phyloP scores from a whole-genome alignment of 495 filamentous ascomycete species.

The Aspergillus kassunensis region DNA sequence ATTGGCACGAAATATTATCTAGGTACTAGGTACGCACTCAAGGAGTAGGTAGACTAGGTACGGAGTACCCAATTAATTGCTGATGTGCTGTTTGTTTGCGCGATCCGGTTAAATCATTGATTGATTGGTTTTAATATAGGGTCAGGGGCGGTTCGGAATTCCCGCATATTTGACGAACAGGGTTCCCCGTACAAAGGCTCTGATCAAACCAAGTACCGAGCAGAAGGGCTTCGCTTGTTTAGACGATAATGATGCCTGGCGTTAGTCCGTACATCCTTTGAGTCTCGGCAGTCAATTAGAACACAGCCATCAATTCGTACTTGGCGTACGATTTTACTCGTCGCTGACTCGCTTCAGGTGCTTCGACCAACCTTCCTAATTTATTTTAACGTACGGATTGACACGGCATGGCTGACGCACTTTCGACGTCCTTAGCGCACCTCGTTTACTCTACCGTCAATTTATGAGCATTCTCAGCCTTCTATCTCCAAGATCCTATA shows the following conservation, averaged over 20 bases:
- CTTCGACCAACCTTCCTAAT: no score
- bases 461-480: no score
- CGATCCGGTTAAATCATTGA: not conserved
- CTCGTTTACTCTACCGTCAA: no score
- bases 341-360: no score
- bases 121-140: constrained; percentile 2
- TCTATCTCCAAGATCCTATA: no score
- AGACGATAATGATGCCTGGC: not conserved
- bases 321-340: not conserved
- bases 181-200: constrained; percentile 5
- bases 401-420: no score
- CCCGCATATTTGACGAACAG: constrained; percentile 4
- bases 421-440: no score
- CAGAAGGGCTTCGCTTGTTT: not conserved
- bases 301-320: not conserved
- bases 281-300: not conserved
- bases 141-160: constrained; percentile 4
- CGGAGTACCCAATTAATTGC: not conserved
- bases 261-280: not conserved
- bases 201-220: constrained; percentile 9
- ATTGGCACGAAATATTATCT: not conserved
- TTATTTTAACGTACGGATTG: no score
- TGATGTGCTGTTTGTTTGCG: not conserved
- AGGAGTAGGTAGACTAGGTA: not conserved
- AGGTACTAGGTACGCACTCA: not conserved